Evolutionary conservation across 257 asterid genomes (phyloP), one percentile per base, ranked within the genome.

Genomic region (Marsdenia floribunda): DNA sequence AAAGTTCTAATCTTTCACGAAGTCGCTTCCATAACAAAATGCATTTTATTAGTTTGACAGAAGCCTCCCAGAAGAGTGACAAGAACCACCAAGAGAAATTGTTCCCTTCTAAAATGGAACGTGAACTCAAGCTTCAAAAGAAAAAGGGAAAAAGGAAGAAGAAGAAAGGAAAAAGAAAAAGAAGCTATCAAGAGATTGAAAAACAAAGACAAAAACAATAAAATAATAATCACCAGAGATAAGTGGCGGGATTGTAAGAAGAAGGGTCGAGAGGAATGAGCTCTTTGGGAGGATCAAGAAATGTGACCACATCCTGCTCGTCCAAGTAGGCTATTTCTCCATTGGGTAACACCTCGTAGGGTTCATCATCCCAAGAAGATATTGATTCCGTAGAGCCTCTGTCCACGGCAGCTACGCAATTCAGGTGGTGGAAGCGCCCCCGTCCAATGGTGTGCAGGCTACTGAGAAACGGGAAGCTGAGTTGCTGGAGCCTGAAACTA

Each of bases 181-280:
- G 18, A 44, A 70, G 44, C 6, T 10, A 16, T 19, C 37, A 0
- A 29, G 74, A 47, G 11, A 21, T 16, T 55, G 61, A 15, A 52
- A 55, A n/a, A n/a, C 3, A 22, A 74, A 21, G 59, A 26, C 61
- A 55, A 55, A 16, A 58, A 11, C 76, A 11, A 49, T 57, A 11
- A 29, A 29, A 26, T n/a, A 73, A 68, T 14, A 53, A 2, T 57
- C 52, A 90, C 97, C 97, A 92, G n/a, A 92, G 96, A 80, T 92
- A 92, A 42, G 91, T 65, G 68, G 97, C 94, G 19, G 97, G 93
- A 74, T 87, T 92, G 74, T 82, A 92, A 50, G 96, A 84, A 83
- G 96, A 84, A 46, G 96, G 96, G 73, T 92, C 96, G 63, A 90
- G 75, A 74, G 98, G 97, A 73, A 90, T 87, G 77, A 90, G 97